Base-by-base conservation (phyloP, 805 yeast species). In the Metschnikowia cubensis region DNA sequence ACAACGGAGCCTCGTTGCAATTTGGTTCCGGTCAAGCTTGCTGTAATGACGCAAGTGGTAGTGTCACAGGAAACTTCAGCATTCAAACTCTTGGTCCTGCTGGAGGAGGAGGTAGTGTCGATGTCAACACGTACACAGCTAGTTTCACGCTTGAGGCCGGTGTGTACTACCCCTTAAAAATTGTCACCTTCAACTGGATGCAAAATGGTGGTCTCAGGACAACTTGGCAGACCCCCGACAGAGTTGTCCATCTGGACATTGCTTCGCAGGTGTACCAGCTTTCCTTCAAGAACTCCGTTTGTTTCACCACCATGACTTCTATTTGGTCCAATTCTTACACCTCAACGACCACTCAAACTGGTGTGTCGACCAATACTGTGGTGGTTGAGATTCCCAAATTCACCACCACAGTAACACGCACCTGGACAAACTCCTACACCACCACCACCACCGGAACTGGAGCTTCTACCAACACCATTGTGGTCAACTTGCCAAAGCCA, bases 341-440 rank as follows among this genome's bases (percentile, higher is more conserved):
- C 1, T 37, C 55, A 7, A 47, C 53, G 34, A 32, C 46, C 6
- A 50, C 53, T 6, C 34, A 21, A 14, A 43, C 41, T 1, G 53
- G 50, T 17, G 31, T 4, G 11, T 25, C 34, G 18, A 63, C 65
- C n/a, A 60, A 53, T 11, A 60, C 66, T 4, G 62, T 61, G 13
- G 50, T 49, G 4, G 53, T 60, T 6, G 51, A 47, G 15, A 38
- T 50, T 10, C 55, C 55, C 13, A 49, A 42, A 2, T 49, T 47
- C 13, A 42, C 46, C 20, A 15, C 34, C 25, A 50, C 52, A 2
- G 48, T 47, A n/a, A 50, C 52, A 1, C 34, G 18, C 43, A 39
- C 44, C 13, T 50, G 53, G 53, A 4, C 45, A 15, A 32, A 14
- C n/a, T 18, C 52, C 4, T 46, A 41, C 15, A 33, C 33, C 17